Evolutionary conservation across 2,329 filamentous ascomycete species (phyloP).

Genomic region (Ophiostoma perfectum): DNA sequence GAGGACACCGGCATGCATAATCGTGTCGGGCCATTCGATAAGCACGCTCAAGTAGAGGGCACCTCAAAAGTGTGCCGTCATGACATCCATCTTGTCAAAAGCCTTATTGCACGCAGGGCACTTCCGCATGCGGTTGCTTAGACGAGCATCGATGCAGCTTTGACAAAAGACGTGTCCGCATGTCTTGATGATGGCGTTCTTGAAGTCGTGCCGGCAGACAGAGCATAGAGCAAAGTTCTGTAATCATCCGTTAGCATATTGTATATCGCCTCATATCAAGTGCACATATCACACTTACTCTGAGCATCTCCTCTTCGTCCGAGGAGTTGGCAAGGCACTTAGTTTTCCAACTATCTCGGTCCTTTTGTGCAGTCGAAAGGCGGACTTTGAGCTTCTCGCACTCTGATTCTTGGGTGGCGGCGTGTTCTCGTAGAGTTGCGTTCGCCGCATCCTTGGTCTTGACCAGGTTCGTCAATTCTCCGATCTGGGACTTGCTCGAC

Average conservation of each 20-base stretch:
- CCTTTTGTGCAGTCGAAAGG: conserved; percentile 72
- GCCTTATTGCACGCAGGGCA: conserved; percentile 90
- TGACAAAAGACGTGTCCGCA: conserved; percentile 95
- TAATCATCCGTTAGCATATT: conserved; percentile 27
- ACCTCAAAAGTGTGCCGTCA: conserved; percentile 56
- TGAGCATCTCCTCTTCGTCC: conserved; percentile 76
- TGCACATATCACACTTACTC: conserved; percentile 54
- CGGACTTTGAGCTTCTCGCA: conserved; percentile 73
- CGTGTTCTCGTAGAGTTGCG: conserved; percentile 48
- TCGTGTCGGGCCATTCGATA: no score
- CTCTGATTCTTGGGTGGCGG: conserved; percentile 64
- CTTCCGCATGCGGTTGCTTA: conserved; percentile 85
- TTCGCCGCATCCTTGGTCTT: conserved; percentile 66
- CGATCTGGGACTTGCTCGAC: conserved; percentile 66
- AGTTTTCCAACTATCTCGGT: conserved; percentile 77
- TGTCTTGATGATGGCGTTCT: conserved; percentile 86
- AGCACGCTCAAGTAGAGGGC: no score
- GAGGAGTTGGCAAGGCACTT: conserved; percentile 77
- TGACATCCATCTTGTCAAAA: conserved; percentile 86
- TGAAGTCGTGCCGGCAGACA: conserved; percentile 88
- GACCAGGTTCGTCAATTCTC: conserved; percentile 68
- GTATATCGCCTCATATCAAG: conserved; percentile 30
- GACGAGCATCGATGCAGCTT: conserved; percentile 80
- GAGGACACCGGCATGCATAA: no score
- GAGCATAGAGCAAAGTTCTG: conserved; percentile 79